phyloP scores from a whole-genome alignment of 2,329 filamentous ascomycete species.

The Ilyonectria robusta region DNA sequence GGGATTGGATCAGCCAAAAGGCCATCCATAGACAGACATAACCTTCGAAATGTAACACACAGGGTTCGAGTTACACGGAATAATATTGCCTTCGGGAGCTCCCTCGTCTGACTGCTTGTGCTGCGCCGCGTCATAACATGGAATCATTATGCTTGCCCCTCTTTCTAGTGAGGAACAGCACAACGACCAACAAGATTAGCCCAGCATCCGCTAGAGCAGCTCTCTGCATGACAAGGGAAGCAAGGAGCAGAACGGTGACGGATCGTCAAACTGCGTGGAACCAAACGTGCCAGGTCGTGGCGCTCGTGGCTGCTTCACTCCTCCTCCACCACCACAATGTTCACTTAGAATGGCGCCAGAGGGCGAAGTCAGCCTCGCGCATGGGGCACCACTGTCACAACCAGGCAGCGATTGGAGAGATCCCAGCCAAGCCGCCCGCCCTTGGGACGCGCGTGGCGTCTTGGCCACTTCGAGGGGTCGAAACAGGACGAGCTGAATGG shows the following conservation, averaged over 20 bases:
- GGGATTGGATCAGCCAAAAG: constrained; percentile 7
- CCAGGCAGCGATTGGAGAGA: constrained; percentile 28
- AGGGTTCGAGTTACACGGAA: constrained; percentile 2
- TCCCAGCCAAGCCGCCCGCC: constrained; percentile 5
- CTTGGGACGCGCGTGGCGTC: constrained; percentile 13
- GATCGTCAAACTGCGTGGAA: not conserved
- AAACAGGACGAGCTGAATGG: constrained; percentile 15
- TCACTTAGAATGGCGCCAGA: constrained; percentile 9
- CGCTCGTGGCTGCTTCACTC: not conserved
- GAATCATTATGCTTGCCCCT: not conserved
- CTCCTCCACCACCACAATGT: constrained; percentile 11
- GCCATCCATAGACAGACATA: constrained; percentile 15
- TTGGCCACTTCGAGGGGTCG: constrained; percentile 8
- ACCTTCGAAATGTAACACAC: constrained; percentile 15
- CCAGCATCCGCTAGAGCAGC: not conserved
- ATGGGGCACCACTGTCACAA: constrained; percentile 32
- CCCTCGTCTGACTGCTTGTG: not conserved
- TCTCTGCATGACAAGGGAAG: not conserved
- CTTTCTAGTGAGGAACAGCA: not conserved
- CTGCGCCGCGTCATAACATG: constrained; percentile 21
- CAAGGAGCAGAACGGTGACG: not conserved
- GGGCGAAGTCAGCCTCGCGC: constrained; percentile 27
- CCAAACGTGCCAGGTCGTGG: not conserved
- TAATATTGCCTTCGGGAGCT: not conserved
- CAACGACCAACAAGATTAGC: not conserved